A percentile compares a stretch with the other conserved stretches of the same genome.
These are phyloP conservation scores for Gentiana dahurica DNA, from an alignment of 257 asterid genomes.

Conservation along the genomic window DNA sequence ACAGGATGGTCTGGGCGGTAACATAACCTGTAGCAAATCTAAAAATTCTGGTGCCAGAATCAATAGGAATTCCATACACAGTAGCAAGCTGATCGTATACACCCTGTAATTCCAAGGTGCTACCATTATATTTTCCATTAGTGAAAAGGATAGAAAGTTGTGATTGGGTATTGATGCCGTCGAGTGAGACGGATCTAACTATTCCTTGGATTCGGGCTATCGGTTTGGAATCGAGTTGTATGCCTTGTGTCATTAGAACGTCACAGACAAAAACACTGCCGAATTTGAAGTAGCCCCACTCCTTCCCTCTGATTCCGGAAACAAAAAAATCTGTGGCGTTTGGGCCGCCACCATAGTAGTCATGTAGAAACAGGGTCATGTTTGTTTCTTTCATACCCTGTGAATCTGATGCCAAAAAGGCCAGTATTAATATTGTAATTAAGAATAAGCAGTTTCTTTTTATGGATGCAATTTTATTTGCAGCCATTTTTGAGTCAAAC, in stretches of 20 bases:
- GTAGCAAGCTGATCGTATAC: conserved; percentile 1
- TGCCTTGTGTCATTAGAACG: conserved; percentile 1
- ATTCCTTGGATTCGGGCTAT: conserved; percentile 5
- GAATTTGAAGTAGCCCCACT: not conserved
- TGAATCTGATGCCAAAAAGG: too few relatives aligned
- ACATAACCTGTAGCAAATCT: conserved; percentile 4
- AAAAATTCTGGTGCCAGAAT: conserved; percentile 1
- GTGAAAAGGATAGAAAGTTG: conserved; percentile 1
- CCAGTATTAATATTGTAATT: too few relatives aligned
- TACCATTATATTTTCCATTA: conserved; percentile 2
- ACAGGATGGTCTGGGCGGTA: not conserved
- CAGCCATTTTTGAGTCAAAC: too few relatives aligned
- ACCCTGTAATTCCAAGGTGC: conserved; percentile 4
- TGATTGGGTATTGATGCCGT: conserved; percentile 1
- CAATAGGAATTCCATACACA: conserved; percentile 2
- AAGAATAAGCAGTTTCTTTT: too few relatives aligned
- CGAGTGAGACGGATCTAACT: not conserved
- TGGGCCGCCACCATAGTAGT: not conserved
- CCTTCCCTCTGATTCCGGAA: not conserved
- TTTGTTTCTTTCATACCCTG: conserved; percentile 3
- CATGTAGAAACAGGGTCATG: conserved; percentile 4
- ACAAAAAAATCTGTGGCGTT: not conserved
- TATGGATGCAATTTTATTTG: too few relatives aligned
- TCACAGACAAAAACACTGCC: conserved; percentile 1
- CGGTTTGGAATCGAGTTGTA: not conserved